Evolutionary conservation across 805 yeast species (phyloP), one percentile per base, ranked within the genome.

Genomic region (Clavispora vitiphila): DNA sequence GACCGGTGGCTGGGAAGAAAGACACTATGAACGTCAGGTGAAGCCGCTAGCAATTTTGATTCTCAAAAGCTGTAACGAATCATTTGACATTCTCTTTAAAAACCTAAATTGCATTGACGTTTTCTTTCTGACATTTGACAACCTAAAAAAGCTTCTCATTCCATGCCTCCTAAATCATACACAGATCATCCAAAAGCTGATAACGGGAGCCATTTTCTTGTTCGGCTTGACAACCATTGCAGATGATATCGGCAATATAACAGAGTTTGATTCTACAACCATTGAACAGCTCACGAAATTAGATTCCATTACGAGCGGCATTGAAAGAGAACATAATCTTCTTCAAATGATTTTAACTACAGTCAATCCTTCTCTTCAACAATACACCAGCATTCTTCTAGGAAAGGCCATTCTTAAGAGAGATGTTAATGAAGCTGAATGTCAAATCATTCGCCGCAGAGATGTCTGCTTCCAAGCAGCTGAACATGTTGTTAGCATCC

Each of bases 331-430:
- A 42, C 45, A 65, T 8, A 37, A 47, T 6, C 52, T 66, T 8
- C 50, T 68, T 14, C 56, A 51, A 15, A 53, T 60, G 16, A 58
- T 62, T 10, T 65, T 61, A 38, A 35, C 42, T 27, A 55, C 68
- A 3, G 60, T 67, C 41, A 65, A 69, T 45, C 60, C 62, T 3
- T 57, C 64, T 15, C 49, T 69, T 35, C 60, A 54, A 37, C 66
- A 60, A 43, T 69, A 69, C 46, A 64, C 74, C 24, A 55, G 51
- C 34, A 52, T 66, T 5, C 57, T 69, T 10, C 49, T 69, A 22
- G 74, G 74, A 5, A 64, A 55, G 46, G 72, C 72, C 15, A 68
- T 69, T 19, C 51, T 69, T 38, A 67, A 66, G 49, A 48, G 63
- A 37, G 65, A 62, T 5, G 52, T 69, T 24, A 44, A 44, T 18